Evolutionary conservation across 345 rosid species (phyloP), one percentile per base, ranked within the genome.

Genomic region (Eucalyptus leucophloia): DNA sequence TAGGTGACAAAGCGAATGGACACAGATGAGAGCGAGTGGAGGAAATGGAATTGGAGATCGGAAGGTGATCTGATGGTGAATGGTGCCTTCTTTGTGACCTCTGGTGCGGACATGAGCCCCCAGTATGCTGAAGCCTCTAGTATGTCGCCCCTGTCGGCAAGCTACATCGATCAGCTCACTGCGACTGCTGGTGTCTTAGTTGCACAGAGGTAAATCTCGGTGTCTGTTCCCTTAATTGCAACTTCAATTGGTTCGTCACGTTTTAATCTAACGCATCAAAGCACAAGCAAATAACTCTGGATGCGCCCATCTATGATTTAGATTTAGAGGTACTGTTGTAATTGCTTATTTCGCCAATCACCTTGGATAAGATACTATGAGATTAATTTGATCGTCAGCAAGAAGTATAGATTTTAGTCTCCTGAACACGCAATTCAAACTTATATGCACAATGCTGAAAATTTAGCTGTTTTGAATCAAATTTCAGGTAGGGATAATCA

Each of bases 1-100:
- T 54, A 87, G 90, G 90, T 89, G 67, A 89, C 91, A 32, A 89
- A 89, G 89, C 37, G 91, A 82, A 89, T 89, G 91, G 89, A 89
- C 87, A 77, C 91, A 32, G 87, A 89, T 28, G 91, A 87, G 37
- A 54, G 89, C 80, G 89, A 90, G 58, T 90, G 91, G 91, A 90
- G 58, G 89, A 56, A 49, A 80, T 90, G 91, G 89, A 87, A 90
- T 85, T 90, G 91, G 91, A 87, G 91, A 82, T 40, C 89, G 28
- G 89, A 90, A 17, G 91, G 89, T 16, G 91, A 90, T 65, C 58
- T 77, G 72, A 87, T 89, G 91, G 89, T 89, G 87, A 89, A 89
- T 34, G 91, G 91, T 3, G 91, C 91, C 24, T 90, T 87, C 87
- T 90, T 90, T 49, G 50, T 90, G 72, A 58, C 85, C 32, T 90